These are phyloP conservation scores for Huiozyma naganishii DNA, from an alignment of 805 yeast species.

Conservation along the genomic window DNA sequence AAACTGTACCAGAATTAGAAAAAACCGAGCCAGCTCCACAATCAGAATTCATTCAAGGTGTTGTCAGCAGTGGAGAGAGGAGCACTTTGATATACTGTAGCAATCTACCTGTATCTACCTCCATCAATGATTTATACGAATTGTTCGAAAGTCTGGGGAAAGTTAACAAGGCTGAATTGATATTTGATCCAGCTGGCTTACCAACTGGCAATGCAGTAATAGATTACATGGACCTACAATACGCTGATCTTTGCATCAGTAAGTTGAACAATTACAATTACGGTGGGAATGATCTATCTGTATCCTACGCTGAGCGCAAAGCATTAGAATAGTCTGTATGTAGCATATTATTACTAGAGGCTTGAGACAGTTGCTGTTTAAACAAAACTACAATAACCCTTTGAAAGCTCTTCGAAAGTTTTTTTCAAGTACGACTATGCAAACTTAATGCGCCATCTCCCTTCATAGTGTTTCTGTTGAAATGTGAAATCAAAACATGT, in stretches of 20 bases:
- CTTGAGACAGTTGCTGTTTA: no score
- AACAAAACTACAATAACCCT: no score
- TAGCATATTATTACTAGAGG: no score
- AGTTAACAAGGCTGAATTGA: conserved; percentile 68
- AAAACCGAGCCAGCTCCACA: neutral
- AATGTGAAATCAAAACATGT: no score
- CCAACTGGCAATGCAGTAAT: conserved; percentile 81
- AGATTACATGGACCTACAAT: conserved; percentile 50
- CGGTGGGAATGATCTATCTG: conserved; percentile 65
- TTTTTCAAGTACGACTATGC: no score
- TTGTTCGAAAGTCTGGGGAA: conserved; percentile 77
- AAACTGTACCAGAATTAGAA: neutral
- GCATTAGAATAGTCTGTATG: neutral
- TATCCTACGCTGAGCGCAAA: conserved; percentile 49
- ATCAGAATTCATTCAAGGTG: conserved; percentile 48
- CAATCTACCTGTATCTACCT: conserved; percentile 82
- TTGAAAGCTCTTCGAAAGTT: no score
- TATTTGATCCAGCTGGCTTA: conserved; percentile 48
- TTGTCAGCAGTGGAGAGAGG: conserved; percentile 49
- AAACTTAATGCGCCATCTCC: neutral
- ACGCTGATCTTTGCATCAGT: conserved; percentile 63
- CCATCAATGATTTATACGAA: conserved; percentile 72
- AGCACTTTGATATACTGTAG: conserved; percentile 54
- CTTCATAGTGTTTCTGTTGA: no score
- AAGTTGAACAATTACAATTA: conserved; percentile 72